A percentile compares a stretch with the other conserved stretches of the same genome.
Conservation (phyloP, 2,329 filamentous ascomycete genomes). For the Monilinia fructigena region DNA sequence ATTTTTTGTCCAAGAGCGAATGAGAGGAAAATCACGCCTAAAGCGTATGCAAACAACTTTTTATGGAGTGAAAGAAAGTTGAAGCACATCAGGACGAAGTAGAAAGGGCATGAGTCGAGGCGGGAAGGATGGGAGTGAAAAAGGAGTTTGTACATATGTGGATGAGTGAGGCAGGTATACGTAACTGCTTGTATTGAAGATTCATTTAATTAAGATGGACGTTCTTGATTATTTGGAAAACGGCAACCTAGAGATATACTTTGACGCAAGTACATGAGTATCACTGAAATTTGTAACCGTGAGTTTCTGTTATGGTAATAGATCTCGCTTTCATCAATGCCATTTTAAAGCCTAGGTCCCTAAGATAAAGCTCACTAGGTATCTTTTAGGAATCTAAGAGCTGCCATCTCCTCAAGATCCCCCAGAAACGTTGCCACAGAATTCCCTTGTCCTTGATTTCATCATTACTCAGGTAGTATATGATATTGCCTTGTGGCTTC, state of each 20-base stretch:
- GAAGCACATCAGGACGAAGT: slow-evolving; percentile 83
- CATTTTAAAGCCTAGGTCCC: not conserved
- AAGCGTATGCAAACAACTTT: slow-evolving; percentile 98
- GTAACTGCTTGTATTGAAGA: slow-evolving; percentile 13
- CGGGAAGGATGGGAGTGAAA: too few relatives aligned
- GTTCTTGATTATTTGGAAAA: not conserved
- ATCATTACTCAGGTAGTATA: not conserved
- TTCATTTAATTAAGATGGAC: slow-evolving; percentile 3
- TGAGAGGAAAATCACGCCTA: slow-evolving; percentile 77
- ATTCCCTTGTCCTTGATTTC: not conserved
- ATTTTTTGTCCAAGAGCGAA: slow-evolving; percentile 98
- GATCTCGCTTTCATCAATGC: not conserved
- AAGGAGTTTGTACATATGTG: slow-evolving; percentile 22
- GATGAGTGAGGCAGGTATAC: slow-evolving; percentile 12
- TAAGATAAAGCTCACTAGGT: not conserved
- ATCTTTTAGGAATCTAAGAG: not conserved
- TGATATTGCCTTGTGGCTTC: not conserved
- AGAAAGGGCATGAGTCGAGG: slow-evolving; percentile 37
- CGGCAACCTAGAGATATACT: not conserved
- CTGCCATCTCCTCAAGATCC: not conserved
- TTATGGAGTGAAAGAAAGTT: slow-evolving; percentile 80
- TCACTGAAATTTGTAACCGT: not conserved
- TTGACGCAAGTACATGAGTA: not conserved
- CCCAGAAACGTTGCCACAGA: too few relatives aligned
- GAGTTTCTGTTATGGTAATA: not conserved